A percentile compares a stretch with the other conserved stretches of the same genome.
These are phyloP conservation scores for Microbotryum lychnidis-dioicae DNA, from an alignment of 1,284 basidiomycete genomes.

Conservation along the genomic window DNA sequence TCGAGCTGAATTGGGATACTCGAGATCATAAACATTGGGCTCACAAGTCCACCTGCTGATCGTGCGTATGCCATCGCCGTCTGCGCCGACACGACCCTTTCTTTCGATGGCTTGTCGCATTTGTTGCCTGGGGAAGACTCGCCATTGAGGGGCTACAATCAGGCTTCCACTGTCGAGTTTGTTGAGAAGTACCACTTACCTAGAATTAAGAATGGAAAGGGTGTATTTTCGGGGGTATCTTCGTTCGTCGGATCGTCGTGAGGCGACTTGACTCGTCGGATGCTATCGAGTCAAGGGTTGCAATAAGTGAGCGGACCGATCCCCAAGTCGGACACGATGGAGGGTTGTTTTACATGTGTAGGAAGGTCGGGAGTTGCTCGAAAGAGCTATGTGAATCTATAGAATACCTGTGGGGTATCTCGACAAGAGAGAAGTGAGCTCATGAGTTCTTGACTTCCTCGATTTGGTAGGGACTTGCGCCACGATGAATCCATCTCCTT, in stretches of 20 bases:
- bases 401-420: slow-evolving; percentile 10
- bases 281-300: neutral
- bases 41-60: slow-evolving; percentile 16
- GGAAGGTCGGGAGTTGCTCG: slow-evolving; percentile 17
- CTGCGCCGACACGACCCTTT: slow-evolving; percentile 7
- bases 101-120: slow-evolving; percentile 12
- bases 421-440: neutral
- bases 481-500: slow-evolving; percentile 23
- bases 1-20: neutral
- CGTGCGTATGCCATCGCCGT: slow-evolving; percentile 13
- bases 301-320: neutral
- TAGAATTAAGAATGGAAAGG: slow-evolving; percentile 22
- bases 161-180: neutral
- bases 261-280: slow-evolving; percentile 19
- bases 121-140: slow-evolving; percentile 14
- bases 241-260: slow-evolving; percentile 12
- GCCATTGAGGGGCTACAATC: neutral
- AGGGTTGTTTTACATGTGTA: slow-evolving; percentile 10
- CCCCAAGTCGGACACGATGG: neutral
- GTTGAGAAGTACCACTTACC: neutral
- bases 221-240: slow-evolving; percentile 24
- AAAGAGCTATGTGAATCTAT: slow-evolving; percentile 19
- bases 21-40: neutral
- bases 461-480: slow-evolving; percentile 3
- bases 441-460: too few species aligned